phyloP scores from a whole-genome alignment of 192 early-diverging fungal species.

The Coemansia sp. region DNA sequence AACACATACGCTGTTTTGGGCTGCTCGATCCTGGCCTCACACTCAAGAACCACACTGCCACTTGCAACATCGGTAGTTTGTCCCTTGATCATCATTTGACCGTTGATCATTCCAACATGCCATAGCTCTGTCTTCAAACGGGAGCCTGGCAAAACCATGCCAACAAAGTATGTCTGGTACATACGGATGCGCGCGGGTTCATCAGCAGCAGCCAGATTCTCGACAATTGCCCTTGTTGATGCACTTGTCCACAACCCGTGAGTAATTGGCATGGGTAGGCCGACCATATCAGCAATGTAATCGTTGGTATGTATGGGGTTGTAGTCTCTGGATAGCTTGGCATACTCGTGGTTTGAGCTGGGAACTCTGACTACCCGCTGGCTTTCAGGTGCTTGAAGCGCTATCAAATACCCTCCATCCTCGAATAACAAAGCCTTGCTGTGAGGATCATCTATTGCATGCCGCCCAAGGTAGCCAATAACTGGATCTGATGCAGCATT shows the following conservation, averaged over 20 bases:
- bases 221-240: constrained; percentile 84
- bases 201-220: constrained; percentile 82
- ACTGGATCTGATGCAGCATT: constrained; percentile 72
- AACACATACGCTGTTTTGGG: constrained; percentile 89
- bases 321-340: constrained; percentile 72
- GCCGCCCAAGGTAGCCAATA: constrained; percentile 71
- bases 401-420: constrained; percentile 56
- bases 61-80: constrained; percentile 74
- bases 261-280: constrained; percentile 83
- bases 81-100: constrained; percentile 87
- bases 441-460: constrained; percentile 60
- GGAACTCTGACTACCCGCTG: constrained; percentile 46
- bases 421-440: constrained; percentile 72
- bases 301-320: constrained; percentile 93
- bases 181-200: constrained; percentile 74
- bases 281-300: constrained; percentile 82
- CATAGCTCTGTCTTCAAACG: constrained; percentile 73
- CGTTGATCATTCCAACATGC: constrained; percentile 91
- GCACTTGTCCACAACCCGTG: constrained; percentile 97
- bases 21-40: constrained; percentile 87
- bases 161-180: constrained; percentile 76
- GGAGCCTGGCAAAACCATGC: constrained; percentile 87
- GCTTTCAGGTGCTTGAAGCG: not conserved
- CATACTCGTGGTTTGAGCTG: constrained; percentile 75
- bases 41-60: constrained; percentile 65